Conservation (phyloP, 495 filamentous ascomycete species). For the Neurospora sp. region DNA sequence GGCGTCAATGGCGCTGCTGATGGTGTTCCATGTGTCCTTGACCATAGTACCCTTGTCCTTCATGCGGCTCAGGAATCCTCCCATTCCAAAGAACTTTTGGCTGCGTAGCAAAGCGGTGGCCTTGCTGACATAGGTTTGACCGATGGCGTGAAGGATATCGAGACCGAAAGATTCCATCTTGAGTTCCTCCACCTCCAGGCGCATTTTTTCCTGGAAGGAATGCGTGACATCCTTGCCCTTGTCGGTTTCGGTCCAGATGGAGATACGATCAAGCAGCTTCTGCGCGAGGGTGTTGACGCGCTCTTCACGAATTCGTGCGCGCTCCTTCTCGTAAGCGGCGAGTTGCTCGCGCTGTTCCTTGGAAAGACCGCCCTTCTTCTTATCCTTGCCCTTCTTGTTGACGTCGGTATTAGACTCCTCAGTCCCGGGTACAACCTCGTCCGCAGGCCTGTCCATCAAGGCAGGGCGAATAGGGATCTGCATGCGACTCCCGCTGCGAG, state of each 20-base stretch:
- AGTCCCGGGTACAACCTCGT: slow-evolving; percentile 65
- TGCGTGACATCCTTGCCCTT: slow-evolving; percentile 72
- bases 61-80: slow-evolving; percentile 82
- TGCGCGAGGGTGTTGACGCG: slow-evolving; percentile 72
- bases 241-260: slow-evolving; percentile 95
- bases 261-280: slow-evolving; percentile 84
- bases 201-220: slow-evolving; percentile 87
- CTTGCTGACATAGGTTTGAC: slow-evolving; percentile 79
- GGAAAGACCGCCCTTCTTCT: slow-evolving; percentile 76
- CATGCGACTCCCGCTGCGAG: slow-evolving; percentile 35
- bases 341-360: slow-evolving; percentile 90
- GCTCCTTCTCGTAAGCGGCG: slow-evolving; percentile 77
- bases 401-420: slow-evolving; percentile 64
- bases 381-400: slow-evolving; percentile 49
- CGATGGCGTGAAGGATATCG: slow-evolving; percentile 94
- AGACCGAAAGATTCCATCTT: slow-evolving; percentile 99
- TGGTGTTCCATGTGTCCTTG: slow-evolving; percentile 97
- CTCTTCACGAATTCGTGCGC: slow-evolving; percentile 75
- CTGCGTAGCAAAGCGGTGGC: slow-evolving; percentile 80
- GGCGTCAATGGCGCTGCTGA: slow-evolving; percentile 93
- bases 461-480: slow-evolving; percentile 68
- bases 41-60: slow-evolving; percentile 96
- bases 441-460: slow-evolving; percentile 80
- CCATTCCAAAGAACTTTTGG: slow-evolving; percentile 93
- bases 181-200: slow-evolving; percentile 91